Base-by-base conservation (phyloP, 2,329 filamentous ascomycete genomes). In the Xylaria sp. region DNA sequence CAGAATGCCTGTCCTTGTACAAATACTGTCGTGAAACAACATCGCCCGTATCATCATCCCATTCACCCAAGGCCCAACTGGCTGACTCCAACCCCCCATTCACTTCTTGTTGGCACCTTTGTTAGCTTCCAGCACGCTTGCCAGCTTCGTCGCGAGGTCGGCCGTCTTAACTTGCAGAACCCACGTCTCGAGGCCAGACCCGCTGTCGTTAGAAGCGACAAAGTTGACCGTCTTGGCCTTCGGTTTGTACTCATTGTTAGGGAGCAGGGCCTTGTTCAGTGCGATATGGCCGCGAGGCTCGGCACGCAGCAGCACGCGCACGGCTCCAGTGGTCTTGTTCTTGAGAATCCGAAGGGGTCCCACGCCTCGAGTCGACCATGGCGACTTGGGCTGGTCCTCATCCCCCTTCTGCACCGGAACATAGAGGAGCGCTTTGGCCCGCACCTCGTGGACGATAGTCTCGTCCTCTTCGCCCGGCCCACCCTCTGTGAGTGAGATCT, bases 221-320 rank as follows among this genome's bases (percentile, higher is more conserved):
- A 89, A 69, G 72, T 84, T 87, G 61, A 90, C 78, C 62, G 85
- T 87, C 76, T 89, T 90, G 11, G 80, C 79, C 28, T 83, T 82
- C 6, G 82, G 78, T 70, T 84, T 85, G 78, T 93, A 94, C 4
- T 81, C 80, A 55, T 88, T 77, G n/a, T 83, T 79, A 1, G 86
- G 79, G 35, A 92, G 76, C 51, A 94, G 76, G 19, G 81, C 76
- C 69, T 89, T 86, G 78, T 96, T 96, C 71, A 96, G 79, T 3
- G 90, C 84, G 49, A 94, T 81, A 40, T 89, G 85, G 15, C 92
- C 92, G 65, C 88, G 84, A 0, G 91, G 91, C 67, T 93, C 90
- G n/a, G 87, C 86, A 52, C 92, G 87, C 65, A 94, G 78, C 19
- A 96, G 78, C 47, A 95, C 79, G 42, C 92, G 87, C 3, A 88